Base-by-base conservation (phyloP, 495 filamentous ascomycete genomes). In the Daldinia loculata region DNA sequence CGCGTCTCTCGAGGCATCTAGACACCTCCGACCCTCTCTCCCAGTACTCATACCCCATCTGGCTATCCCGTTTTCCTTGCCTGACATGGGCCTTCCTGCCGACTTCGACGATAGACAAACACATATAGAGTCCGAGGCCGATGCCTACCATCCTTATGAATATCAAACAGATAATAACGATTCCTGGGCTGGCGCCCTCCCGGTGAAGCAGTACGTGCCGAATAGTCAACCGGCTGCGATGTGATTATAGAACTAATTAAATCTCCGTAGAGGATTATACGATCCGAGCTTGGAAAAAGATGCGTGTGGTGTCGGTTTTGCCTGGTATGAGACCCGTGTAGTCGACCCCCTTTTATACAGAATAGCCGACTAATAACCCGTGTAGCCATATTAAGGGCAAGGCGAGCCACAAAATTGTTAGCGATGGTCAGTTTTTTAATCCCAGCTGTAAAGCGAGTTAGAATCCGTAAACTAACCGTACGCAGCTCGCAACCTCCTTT, bases 231-330 rank as follows among this genome's bases (percentile, higher is more conserved):
- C 7, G 19, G 39, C 26, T 38, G 43, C 32, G 29, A 66, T 55
- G 29, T 17, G 12, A 15, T 15, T 4, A 43, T 15, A 2, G 9
- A 64, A 61, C 72, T 78, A 63, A 76, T 62, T 12, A 38, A 61
- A 63, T 60, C 11, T 34, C 11, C 36, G 45, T 50, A 87, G 85
- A 74, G 95, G 95, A 82, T 89, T 99, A 34, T 99, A 99, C 78
- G 94, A 98, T 80, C 95, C 95, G 60, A 89, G 90, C 76, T 90
- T 95, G 61, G 95, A 99, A 81, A 99, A 99, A 81, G 95, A 99
- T 94, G 93, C 95, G 51, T 99, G 95, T 78, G 95, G 95, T 91
- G 95, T 99, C 72, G 96, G 95, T 77, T 99, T 99, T 81, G 94
- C 95, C 79, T 97, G 95, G 94, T 98, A 85, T 84, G 92, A 19